Base-by-base conservation (phyloP, 2,329 filamentous ascomycete species). In the Didymella pinodella region DNA sequence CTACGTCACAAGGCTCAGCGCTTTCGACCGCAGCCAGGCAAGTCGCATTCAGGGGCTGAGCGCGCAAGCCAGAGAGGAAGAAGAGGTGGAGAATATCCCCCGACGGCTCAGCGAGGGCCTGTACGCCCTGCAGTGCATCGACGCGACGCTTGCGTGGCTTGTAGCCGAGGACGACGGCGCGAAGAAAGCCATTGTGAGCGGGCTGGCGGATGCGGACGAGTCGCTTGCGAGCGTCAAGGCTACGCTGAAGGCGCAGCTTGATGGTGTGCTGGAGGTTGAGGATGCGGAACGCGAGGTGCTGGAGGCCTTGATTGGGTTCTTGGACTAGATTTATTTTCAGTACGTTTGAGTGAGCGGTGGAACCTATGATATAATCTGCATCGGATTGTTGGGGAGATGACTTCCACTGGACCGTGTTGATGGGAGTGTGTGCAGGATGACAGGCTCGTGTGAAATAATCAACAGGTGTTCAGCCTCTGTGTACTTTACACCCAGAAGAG, bases 91-190 rank as follows among this genome's bases (percentile, higher is more conserved):
- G 67, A 93, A 89, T 84, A 83, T 96, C 25, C 88, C 90, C 0
- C 82, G 87, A 50, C 83, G 91, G 47, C 82, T 98, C 16, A 93
- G 97, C 64, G 92, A 91, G 0, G 95, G 95, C 0, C 79, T 98
- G 6, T 96, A 91, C 75, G 89, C 86, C 26, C 78, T 97, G 54
- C 92, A 97, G 79, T 90, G 87, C 2, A 86, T 95, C 45, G 94
- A 98, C 79, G 85, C 93, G 0, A 86, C 95, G 29, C 78, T 99
- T 29, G 91, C 93, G 12, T 99, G 95, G 95, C 83, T 98, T 31
- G 84, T 92, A 7, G 95, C 93, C 0, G 95, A 99, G 78, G 95
- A 99, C 70, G 83, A 83, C 32, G 92, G 91, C 0, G 91, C 92
- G 1, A 86, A 83, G 67, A 82, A 79, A 55, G 89, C 84, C 68